Evolutionary conservation across 129 eudicot genomes (phyloP), one percentile per base, ranked within the genome.

Genomic region (Lactuca saligna): DNA sequence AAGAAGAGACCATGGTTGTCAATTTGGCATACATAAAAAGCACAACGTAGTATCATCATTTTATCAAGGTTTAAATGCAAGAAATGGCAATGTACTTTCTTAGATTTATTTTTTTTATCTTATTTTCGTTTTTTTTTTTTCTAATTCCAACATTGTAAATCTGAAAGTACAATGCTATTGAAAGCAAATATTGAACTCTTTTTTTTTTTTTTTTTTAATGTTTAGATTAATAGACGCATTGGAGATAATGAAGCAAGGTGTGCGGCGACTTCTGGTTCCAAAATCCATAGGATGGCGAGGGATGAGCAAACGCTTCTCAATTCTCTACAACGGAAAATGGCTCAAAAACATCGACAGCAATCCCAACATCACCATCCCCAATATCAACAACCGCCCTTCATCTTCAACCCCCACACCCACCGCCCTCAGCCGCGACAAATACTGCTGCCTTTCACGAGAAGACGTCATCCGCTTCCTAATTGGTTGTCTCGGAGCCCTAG

Each of bases 161-260:
- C 6, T 4, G 6, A 35, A 35, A 35, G 38, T 35, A 35, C 38
- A 35, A 35, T 35, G 38, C 38, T 35, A 35, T 25, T 25, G 29
- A 25, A 25, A 25, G 29, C 29, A 25, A 25, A 25, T 25, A 25
- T 25, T 25, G 29, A 25, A 25, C 29, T 17, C 74, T 62, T 8
- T 53, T 68, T 65, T 20, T 6, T 59, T 15, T 55, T 7, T 38
- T 5, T 57, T 31, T 25, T 64, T 68, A 4, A 51, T 32, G 16
- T 79, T 58, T 63, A 91, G 99, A 78, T 83, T 94, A 85, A 83
- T 94, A 76, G 99, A 94, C 72, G 99, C 96, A 5, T 61, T 94
- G 66, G 99, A 94, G 92, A 87, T 94, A 85, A 94, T 94, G 99
- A 94, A 87, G 84, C 85, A 87, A 1, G 99, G 99, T 1, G 99